Evolutionary conservation across 1,284 basidiomycete genomes (phyloP), one percentile per base, ranked within the genome.

Genomic region (Microbotryum intermedium): DNA sequence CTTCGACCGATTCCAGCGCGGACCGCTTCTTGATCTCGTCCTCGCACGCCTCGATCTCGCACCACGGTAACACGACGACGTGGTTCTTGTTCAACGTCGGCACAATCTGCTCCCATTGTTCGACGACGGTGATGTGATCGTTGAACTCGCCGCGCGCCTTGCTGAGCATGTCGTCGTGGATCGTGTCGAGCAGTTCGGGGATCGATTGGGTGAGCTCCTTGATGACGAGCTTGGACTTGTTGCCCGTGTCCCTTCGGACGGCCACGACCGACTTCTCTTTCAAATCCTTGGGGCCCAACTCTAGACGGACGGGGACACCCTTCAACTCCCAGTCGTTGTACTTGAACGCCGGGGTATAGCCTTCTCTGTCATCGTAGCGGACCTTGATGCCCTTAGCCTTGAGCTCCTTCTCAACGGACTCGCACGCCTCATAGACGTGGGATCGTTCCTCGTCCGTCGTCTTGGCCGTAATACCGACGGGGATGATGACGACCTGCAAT

Each of bases 281-380:
- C 66, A 98, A 79, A 76, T 99, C 94, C 67, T 88, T 86, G 56
- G 94, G 94, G 13, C 94, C 95, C 67, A 98, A 85, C 78, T 99
- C 95, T 68, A 99, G 85, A 67, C 94, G 90, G 60, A 99, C 80
- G 25, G 94, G 95, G 34, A 97, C 91, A 76, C 95, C 95, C 87
- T 92, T 90, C 77, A 95, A 86, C 79, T 99, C 95, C 92, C 94
- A 97, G 74, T 97, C 90, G 75, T 97, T 97, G 79, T 97, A 99
- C 79, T 98, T 99, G 80, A 87, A 98, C 49, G 94, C 94, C 18
- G 94, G 94, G 52, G 91, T 97, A 78, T 98, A 95, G 28, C 88
- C 90, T 21, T 97, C 94, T 58, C 94, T 80, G 67, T 93, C 78
- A 77, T 99, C 95, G 1, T 89, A 89, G 77, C 87, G 90, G 50